Evolutionary conservation across 805 yeast genomes (phyloP), one percentile per base, ranked within the genome.

Genomic region (Kazachstania bromeliacearum): DNA sequence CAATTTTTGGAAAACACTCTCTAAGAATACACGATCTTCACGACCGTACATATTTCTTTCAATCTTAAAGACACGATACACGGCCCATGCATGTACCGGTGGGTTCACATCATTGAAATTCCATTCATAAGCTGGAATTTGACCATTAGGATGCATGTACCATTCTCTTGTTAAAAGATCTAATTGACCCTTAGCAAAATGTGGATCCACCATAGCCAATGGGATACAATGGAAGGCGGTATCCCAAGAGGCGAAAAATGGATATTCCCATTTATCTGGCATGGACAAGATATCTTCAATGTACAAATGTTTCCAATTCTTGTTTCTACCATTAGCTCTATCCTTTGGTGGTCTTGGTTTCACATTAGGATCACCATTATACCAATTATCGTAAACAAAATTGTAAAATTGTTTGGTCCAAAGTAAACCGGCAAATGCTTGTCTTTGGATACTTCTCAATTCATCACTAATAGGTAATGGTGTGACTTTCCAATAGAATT

Each of bases 71-170:
- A 84, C 84, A 50, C 96, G 72, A 58, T 77, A 87, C 8, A 92
- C 79, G 0, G 96, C 80, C 96, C 96, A 87, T 0, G 96, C 96
- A 58, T 88, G 96, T 25, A 87, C 96, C 0, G 96, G 96, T 1
- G 96, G 96, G 57, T 87, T 87, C 15, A 89, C 95, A 59, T 87
- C 96, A 43, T 82, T 68, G 53, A 88, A 87, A 57, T 88, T 88
- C 96, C 96, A 87, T 61, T 87, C 96, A 58, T 87, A 87, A 8
- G 96, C 95, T 0, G 96, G 96, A 44, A 87, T 75, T 59, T 88
- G 96, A 9, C 96, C 96, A 57, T 87, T 88, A 31, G 96, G 96
- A 57, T 89, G 95, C 94, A 87, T 85, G 57, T 88, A 87, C 96
- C 96, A 87, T 60, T 87, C 96, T 53, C 95, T 71, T 19, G 94